Evolutionary conservation across 306 rosid species (phyloP).

Genomic region (Cucumis sativus): Cucumber_9930_V3 NC_026657.2:1253001-1253500

Average conservation of each 20-base stretch:
- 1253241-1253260: not conserved
- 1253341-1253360: slow-evolving; percentile 23
- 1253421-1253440: slow-evolving; percentile 23
- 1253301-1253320: not conserved
- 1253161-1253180: not conserved
- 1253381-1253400: slow-evolving; percentile 9
- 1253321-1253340: not conserved
- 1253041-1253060: too few species aligned
- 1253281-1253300: too few species aligned
- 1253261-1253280: too few species aligned
- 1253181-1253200: not conserved
- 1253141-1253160: not conserved
- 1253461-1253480: slow-evolving; percentile 46
- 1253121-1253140: too few species aligned
- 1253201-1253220: not conserved
- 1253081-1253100: too few species aligned
- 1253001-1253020: too few species aligned
- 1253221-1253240: not conserved
- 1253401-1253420: slow-evolving; percentile 35
- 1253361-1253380: slow-evolving; percentile 28
- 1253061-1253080: too few species aligned
- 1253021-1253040: too few species aligned
- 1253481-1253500: slow-evolving; percentile 30
- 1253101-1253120: too few species aligned
- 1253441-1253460: slow-evolving; percentile 28